phyloP scores from a whole-genome alignment of 2,329 filamentous ascomycete genomes.

The Penicillium sp. region DNA sequence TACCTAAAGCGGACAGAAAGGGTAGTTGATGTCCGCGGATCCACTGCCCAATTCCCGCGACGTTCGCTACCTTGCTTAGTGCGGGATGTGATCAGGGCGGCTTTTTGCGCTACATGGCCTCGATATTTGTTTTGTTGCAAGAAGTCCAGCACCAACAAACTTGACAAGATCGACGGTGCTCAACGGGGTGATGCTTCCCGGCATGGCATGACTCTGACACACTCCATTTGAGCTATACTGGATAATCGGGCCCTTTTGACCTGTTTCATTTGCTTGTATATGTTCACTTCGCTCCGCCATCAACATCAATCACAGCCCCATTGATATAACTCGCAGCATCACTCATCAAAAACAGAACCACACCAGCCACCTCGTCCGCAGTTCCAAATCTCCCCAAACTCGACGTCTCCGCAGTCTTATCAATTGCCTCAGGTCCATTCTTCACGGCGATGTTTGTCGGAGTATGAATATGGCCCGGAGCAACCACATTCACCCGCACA shows the following conservation, averaged over 20 bases:
- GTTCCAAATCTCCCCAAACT: slow-evolving; percentile 40
- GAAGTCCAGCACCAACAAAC: background rate
- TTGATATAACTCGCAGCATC: slow-evolving; percentile 50
- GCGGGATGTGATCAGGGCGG: no score
- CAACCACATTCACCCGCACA: slow-evolving; percentile 22
- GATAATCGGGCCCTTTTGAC: no score
- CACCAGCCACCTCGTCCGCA: slow-evolving; percentile 53
- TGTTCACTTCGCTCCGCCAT: slow-evolving; percentile 9
- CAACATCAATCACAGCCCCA: slow-evolving; percentile 48
- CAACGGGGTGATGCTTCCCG: background rate
- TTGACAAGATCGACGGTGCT: background rate
- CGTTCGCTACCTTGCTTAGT: background rate
- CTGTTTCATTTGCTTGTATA: no score
- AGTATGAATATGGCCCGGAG: slow-evolving; percentile 49
- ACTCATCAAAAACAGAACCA: slow-evolving; percentile 53
- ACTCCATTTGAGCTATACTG: no score
- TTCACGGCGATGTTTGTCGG: slow-evolving; percentile 54
- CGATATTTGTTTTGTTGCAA: background rate
- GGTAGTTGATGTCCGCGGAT: background rate
- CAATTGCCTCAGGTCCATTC: slow-evolving; percentile 46
- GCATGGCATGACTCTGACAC: background rate
- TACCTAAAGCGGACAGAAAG: background rate
- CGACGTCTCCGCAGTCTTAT: slow-evolving; percentile 24
- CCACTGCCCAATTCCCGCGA: background rate
- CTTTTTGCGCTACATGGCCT: no score